Conservation (phyloP, 345 rosid species). For the Triadica sebifera region DNA sequence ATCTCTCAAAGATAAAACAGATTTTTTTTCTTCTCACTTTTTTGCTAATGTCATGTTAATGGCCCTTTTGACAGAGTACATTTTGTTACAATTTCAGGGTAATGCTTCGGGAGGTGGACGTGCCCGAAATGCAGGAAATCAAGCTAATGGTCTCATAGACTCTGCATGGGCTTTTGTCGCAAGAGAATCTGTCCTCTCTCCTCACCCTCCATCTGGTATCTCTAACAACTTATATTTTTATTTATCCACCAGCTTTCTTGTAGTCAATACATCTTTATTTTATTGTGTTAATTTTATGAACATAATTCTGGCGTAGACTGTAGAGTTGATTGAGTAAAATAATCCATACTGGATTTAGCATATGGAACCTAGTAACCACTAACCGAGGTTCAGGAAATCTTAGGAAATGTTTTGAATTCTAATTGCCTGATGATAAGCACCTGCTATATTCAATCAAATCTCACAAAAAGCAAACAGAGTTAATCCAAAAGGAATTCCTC, state of each 20-base stretch:
- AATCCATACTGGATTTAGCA: background rate
- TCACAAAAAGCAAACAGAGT: too few relatives aligned
- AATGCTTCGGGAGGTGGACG: slow-evolving; percentile 95
- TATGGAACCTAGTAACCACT: background rate
- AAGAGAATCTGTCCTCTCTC: slow-evolving; percentile 59
- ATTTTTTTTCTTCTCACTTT: background rate
- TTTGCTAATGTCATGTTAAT: background rate
- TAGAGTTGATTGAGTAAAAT: background rate
- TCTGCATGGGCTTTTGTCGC: slow-evolving; percentile 58
- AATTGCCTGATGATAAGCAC: background rate
- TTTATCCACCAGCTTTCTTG: background rate
- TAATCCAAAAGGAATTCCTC: too few relatives aligned
- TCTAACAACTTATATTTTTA: background rate
- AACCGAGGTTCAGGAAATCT: background rate
- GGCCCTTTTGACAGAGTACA: slow-evolving; percentile 5
- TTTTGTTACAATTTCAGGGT: slow-evolving; percentile 52
- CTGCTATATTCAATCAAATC: too few relatives aligned
- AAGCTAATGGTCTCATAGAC: slow-evolving; percentile 63
- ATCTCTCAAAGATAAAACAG: slow-evolving; percentile 4
- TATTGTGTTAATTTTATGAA: background rate
- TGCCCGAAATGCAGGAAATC: slow-evolving; percentile 56
- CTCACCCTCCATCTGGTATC: slow-evolving; percentile 71
- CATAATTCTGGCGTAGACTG: background rate
- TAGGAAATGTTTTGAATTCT: background rate
- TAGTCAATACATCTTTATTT: background rate